Percentiles rank a stretch among this genome's conserved stretches.
phyloP scores from a whole-genome alignment of 148 eudicot species.

The Spergularia bocconei region DNA sequence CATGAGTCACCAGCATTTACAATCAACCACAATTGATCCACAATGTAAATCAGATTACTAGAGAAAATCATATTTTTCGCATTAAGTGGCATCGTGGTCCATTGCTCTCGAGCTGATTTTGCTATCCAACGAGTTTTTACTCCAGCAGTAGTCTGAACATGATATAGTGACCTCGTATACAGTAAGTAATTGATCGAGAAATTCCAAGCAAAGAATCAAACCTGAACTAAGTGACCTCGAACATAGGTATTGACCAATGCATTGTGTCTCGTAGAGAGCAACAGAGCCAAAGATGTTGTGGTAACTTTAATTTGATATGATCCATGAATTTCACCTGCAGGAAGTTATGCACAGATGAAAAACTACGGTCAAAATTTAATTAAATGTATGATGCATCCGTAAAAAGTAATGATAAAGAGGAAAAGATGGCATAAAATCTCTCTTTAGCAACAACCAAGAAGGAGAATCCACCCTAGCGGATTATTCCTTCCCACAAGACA shows the following conservation, averaged over 20 bases:
- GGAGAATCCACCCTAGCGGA: too few relatives aligned
- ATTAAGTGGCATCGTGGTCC: constrained; percentile 74
- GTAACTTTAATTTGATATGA: constrained; percentile 94
- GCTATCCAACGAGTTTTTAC: constrained; percentile 92
- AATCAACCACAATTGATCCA: too few relatives aligned
- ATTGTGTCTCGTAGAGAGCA: constrained; percentile 74
- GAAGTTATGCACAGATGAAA: constrained; percentile 1
- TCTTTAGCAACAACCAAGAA: too few relatives aligned
- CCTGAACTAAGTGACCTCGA: constrained; percentile 83
- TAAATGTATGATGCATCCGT: background rate
- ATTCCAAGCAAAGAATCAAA: constrained; percentile 24
- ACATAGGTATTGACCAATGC: constrained; percentile 69
- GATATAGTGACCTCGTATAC: constrained; percentile 26
- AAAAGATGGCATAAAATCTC: background rate
- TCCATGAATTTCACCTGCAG: constrained; percentile 89
- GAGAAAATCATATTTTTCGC: constrained; percentile 52
- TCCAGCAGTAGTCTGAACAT: constrained; percentile 73
- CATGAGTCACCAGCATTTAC: too few relatives aligned
- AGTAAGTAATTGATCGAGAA: background rate
- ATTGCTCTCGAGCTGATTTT: constrained; percentile 76
- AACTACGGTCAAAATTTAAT: background rate
- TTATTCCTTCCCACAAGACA: too few relatives aligned
- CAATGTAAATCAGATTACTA: too few relatives aligned
- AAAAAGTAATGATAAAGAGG: background rate
- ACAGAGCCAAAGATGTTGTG: constrained; percentile 82